Conservation (phyloP, 768 basidiomycete genomes). For the Mrakia frigida region DNA sequence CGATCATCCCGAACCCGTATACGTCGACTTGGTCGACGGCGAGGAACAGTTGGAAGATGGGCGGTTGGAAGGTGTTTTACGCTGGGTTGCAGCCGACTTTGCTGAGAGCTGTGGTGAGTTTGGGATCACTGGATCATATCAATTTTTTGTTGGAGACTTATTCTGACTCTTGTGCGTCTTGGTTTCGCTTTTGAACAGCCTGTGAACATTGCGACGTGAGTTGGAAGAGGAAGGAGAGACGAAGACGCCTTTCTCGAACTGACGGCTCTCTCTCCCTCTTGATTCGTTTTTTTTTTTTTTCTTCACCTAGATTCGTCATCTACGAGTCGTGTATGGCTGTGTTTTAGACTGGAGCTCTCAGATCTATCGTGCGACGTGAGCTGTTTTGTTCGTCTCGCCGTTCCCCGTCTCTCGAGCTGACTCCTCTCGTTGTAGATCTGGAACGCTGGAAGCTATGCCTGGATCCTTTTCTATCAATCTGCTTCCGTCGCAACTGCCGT, state of each 20-base stretch:
- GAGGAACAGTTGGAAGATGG: constrained; percentile 56
- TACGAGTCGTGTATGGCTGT: constrained; percentile 14
- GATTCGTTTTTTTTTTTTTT: too few species aligned
- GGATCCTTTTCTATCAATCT: too few species aligned
- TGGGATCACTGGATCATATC: too few species aligned
- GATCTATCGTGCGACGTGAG: neutral
- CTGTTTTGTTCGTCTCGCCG: neutral
- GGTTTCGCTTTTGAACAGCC: neutral
- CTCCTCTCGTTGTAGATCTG: too few species aligned
- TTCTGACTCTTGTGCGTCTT: constrained; percentile 23
- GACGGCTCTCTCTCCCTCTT: neutral
- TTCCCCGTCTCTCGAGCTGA: too few species aligned
- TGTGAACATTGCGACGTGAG: constrained; percentile 12
- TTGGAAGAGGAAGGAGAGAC: neutral
- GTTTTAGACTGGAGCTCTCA: neutral
- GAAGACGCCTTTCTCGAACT: neutral
- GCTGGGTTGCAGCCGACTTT: constrained; percentile 73
- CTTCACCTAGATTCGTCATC: neutral
- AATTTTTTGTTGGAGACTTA: too few species aligned
- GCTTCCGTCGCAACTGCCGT: too few species aligned
- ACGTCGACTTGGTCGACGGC: constrained; percentile 55
- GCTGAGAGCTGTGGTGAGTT: constrained; percentile 56
- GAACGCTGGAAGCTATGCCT: too few species aligned
- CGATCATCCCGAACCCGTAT: constrained; percentile 51
- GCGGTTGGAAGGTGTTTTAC: constrained; percentile 68